Percentiles rank a stretch among this genome's conserved stretches.
Evolutionary conservation across 768 basidiomycete genomes (phyloP).

Genomic region (Lepiota venenata): DNA sequence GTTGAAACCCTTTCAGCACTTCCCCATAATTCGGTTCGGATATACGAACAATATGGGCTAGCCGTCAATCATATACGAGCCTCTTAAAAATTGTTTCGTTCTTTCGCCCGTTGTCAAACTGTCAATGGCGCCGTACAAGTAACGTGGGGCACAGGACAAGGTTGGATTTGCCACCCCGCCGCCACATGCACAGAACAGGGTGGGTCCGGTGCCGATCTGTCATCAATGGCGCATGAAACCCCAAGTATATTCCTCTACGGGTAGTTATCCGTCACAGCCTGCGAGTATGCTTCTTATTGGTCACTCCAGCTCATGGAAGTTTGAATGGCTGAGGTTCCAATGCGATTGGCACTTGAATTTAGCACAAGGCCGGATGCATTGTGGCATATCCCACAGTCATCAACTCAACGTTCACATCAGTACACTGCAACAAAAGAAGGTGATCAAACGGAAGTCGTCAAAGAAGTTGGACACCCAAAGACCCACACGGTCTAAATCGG

Average conservation of each 20-base stretch:
- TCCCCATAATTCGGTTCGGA: background rate
- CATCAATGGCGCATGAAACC: background rate
- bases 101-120: constrained; percentile 6
- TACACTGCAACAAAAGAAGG: background rate
- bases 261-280: background rate
- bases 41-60: background rate
- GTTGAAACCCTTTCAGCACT: too few species aligned
- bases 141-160: background rate
- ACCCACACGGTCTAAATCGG: background rate
- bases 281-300: too few species aligned
- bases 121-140: constrained; percentile 1
- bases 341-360: too few species aligned
- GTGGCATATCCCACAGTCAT: too few species aligned
- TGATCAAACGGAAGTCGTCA: background rate
- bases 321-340: too few species aligned
- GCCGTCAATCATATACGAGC: background rate
- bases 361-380: too few species aligned
- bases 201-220: background rate
- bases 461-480: background rate
- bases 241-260: background rate
- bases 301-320: too few species aligned
- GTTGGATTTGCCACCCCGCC: background rate
- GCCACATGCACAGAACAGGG: background rate
- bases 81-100: background rate
- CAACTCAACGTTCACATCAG: background rate